These are phyloP conservation scores for Lanmaoa pseudosensibilis DNA, from an alignment of 768 basidiomycete species.

Conservation along the genomic window DNA sequence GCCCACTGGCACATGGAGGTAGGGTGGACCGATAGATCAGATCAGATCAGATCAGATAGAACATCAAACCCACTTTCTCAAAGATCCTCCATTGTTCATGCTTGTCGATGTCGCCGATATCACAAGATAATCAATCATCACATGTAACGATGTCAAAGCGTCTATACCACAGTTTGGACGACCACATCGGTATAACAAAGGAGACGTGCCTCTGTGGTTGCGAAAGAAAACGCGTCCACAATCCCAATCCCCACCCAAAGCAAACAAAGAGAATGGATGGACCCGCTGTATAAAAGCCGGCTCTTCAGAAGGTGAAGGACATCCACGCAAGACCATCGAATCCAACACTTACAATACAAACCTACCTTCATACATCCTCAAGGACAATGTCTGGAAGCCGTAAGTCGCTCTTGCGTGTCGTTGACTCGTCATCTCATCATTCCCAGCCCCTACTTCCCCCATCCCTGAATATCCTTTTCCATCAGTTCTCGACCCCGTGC, in stretches of 20 bases:
- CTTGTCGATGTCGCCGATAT: not conserved
- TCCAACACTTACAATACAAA: not conserved
- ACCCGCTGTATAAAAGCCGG: slow-evolving; percentile 8
- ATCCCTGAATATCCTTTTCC: slow-evolving; percentile 1
- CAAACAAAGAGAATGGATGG: slow-evolving; percentile 1
- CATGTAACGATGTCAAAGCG: not conserved
- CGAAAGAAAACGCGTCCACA: slow-evolving; percentile 1
- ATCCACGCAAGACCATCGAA: not conserved
- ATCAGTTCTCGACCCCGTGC: slow-evolving; percentile 16
- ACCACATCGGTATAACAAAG: slow-evolving; percentile 4
- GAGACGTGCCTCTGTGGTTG: not conserved
- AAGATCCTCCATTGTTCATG: not conserved
- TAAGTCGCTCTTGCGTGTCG: not conserved
- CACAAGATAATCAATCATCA: not conserved
- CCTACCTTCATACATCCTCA: not conserved
- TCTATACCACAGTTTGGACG: not conserved
- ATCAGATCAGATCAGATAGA: not conserved
- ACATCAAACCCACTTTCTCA: not conserved
- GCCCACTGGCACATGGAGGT: not conserved
- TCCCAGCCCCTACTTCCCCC: not conserved
- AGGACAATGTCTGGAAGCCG: slow-evolving; percentile 1
- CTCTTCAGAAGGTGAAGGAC: not conserved
- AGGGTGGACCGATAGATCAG: not conserved
- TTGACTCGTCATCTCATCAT: not conserved
- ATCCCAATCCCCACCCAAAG: not conserved